Conservation (phyloP, 1,284 basidiomycete species). For the Cystobasidium slooffiae region DNA sequence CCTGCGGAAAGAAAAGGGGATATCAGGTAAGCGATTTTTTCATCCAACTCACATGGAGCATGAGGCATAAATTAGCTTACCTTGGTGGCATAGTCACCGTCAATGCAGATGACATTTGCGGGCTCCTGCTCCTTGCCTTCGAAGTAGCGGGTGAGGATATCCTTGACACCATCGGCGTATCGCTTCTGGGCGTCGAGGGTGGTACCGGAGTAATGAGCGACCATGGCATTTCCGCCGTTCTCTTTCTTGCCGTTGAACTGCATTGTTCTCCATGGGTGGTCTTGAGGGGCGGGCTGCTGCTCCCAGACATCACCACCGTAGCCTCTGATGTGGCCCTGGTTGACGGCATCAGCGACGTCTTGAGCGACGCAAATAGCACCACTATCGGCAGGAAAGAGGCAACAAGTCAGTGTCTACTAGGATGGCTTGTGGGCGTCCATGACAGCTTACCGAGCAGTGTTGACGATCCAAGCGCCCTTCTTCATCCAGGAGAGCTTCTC, state of each 20-base stretch:
- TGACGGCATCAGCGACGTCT: constrained; percentile 76
- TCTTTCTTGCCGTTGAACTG: constrained; percentile 72
- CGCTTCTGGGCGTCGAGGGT: constrained; percentile 89
- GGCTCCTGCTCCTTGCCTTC: constrained; percentile 59
- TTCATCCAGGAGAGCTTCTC: constrained; percentile 88
- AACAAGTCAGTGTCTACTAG: constrained; percentile 54
- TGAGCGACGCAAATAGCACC: constrained; percentile 88
- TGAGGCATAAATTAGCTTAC: too few species aligned
- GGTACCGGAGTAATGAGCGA: constrained; percentile 66
- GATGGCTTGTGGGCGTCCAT: background rate
- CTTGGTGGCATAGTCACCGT: constrained; percentile 55
- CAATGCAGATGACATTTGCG: constrained; percentile 45
- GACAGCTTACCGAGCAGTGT: constrained; percentile 49
- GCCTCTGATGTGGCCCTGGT: constrained; percentile 66
- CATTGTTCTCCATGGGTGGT: constrained; percentile 84
- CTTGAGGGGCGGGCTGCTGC: constrained; percentile 66
- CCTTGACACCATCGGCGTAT: constrained; percentile 79
- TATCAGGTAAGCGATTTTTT: background rate
- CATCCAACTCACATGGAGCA: background rate
- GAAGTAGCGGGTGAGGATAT: constrained; percentile 81
- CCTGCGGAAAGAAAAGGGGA: background rate
- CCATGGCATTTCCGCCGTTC: constrained; percentile 51
- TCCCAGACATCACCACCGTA: constrained; percentile 65
- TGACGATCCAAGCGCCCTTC: constrained; percentile 62
- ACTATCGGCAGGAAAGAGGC: constrained; percentile 60